Base-by-base conservation (phyloP, 345 rosid genomes). In the Theobroma cacao region DNA sequence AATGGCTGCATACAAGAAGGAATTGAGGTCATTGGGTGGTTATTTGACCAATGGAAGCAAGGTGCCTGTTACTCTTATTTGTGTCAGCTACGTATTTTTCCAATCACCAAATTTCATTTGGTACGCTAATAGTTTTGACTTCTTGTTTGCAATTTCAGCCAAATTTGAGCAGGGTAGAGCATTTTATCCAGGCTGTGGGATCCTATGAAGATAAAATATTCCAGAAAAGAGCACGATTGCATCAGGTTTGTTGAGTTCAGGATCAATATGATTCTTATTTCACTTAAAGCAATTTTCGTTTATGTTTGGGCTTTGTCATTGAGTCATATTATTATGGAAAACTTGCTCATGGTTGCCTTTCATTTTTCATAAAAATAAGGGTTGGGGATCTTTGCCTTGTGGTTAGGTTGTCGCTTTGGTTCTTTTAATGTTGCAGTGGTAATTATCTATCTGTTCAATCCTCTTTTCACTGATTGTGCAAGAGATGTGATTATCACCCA, bases 181-280 rank as follows among this genome's bases (percentile, higher is more conserved):
- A 82, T 79, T 96, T 96, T 75, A 92, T 96, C 79, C 98, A 92
- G 86, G 90, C 93, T 60, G 93, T 96, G 80, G 98, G 97, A 83
- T 85, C 86, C 28, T 94, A 80, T 31, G 99, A 96, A 84, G 93
- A 92, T 78, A 80, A 81, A 77, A 96, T 94, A 86, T 96, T 96
- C 83, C 91, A 81, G 88, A 94, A 91, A 87, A 91, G 99, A 85
- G 93, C 91, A 45, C 84, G 90, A 50, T 58, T 86, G 26, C 91
- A 89, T 79, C 90, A 92, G 97, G 99, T 91, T 60, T 74, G 18
- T 77, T 24, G 56, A 47, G 36, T 26, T 47, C 24, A 30, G 20
- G 40, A 47, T 28, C 41, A 15, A 67, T 14, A 67, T 58, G 20
- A n/a, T 73, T 48, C 82, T 30, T 62, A n/a, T 63, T 47, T 55